A percentile compares a stretch with the other conserved stretches of the same genome.
These are phyloP conservation scores for Plasmodium falciparum DNA, from an alignment of 169 alveolate species.

Conservation along the genomic window DNA sequence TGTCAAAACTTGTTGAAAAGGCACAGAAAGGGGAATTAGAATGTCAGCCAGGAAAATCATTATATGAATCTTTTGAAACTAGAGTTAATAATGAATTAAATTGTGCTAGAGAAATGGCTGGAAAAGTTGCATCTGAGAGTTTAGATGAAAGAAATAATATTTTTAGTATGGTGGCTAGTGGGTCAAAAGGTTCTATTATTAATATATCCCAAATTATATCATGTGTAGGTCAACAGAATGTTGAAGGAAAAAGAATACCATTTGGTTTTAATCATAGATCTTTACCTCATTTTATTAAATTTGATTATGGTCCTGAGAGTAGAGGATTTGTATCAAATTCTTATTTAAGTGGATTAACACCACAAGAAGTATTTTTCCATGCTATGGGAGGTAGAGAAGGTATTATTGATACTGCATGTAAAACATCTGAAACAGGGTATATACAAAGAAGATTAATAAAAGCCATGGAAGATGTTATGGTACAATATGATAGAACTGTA, in stretches of 20 bases:
- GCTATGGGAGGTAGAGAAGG: conserved; percentile 99
- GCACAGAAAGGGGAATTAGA: conserved; percentile 98
- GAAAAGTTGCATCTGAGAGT: conserved; percentile 93
- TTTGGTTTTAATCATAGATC: conserved; percentile 98
- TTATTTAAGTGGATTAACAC: conserved; percentile 96
- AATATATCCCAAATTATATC: conserved; percentile 99
- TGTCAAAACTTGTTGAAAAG: conserved; percentile 86
- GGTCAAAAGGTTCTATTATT: conserved; percentile 97
- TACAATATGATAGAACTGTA: conserved; percentile 99
- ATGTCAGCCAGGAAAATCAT: conserved; percentile 98
- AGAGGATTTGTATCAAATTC: conserved; percentile 99
- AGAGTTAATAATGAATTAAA: conserved; percentile 96
- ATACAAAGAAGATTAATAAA: conserved; percentile 99
- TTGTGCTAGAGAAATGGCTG: conserved; percentile 95
- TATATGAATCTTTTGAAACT: conserved; percentile 98
- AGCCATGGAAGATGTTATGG: conserved; percentile 99
- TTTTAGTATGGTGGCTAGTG: conserved; percentile 98
- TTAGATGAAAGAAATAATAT: conserved; percentile 96
- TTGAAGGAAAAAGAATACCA: conserved; percentile 99
- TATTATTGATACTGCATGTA: conserved; percentile 99
- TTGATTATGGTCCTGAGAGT: conserved; percentile 99
- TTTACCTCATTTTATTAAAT: conserved; percentile 99
- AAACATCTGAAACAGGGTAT: conserved; percentile 99
- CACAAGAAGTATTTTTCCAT: conserved; percentile 99
- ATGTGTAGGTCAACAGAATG: conserved; percentile 99